phyloP scores from a whole-genome alignment of 345 rosid genomes.

The Eucalyptus virginea region DNA sequence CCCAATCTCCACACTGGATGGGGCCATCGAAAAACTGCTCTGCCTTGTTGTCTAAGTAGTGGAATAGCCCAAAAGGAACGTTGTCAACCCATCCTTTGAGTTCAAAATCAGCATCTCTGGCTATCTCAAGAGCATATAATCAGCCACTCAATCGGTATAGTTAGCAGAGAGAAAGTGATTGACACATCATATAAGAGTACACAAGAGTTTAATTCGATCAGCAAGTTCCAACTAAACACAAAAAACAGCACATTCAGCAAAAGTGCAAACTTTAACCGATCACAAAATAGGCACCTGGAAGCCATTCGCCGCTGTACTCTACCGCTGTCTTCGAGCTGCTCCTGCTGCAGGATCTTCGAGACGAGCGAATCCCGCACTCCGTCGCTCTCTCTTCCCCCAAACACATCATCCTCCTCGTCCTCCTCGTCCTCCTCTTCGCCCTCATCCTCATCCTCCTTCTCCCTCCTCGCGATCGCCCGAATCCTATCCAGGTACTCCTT shows the following conservation, averaged over 20 bases:
- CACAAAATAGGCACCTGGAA: conserved; percentile 44
- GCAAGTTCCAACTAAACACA: background rate
- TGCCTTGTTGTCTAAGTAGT: background rate
- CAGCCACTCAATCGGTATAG: background rate
- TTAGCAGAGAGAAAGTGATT: background rate
- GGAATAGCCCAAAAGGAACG: background rate
- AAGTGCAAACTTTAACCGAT: too few species aligned
- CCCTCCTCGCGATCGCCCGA: conserved; percentile 24
- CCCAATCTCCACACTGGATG: background rate
- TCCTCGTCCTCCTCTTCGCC: conserved; percentile 35
- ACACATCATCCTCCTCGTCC: conserved; percentile 26
- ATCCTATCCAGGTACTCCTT: conserved; percentile 26
- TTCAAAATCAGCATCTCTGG: background rate
- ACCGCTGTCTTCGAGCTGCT: conserved; percentile 89
- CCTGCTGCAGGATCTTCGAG: conserved; percentile 54
- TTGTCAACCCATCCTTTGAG: background rate
- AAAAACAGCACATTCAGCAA: background rate
- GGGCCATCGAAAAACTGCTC: background rate
- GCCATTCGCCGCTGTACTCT: conserved; percentile 60
- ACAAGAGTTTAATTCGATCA: background rate
- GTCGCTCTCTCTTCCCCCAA: conserved; percentile 37
- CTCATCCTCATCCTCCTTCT: conserved; percentile 23
- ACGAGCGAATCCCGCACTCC: conserved; percentile 52
- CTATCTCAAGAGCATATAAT: background rate
- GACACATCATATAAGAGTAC: background rate